Conservation (phyloP, 805 yeast species). For the Lipomyces sp. region DNA sequence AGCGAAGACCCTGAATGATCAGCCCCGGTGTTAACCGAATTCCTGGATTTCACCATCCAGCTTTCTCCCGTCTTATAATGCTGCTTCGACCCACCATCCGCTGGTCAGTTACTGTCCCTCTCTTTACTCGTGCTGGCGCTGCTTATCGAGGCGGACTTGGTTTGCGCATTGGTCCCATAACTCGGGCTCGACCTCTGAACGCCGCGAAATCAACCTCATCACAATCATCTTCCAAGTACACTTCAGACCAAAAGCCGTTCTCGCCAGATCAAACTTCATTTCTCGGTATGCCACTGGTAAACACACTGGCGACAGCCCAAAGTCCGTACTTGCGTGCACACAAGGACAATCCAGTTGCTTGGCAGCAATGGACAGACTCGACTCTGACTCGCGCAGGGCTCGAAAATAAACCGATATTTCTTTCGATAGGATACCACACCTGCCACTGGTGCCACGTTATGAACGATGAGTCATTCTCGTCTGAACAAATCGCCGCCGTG, state of each 20-base stretch:
- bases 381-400: slow-evolving; percentile 43
- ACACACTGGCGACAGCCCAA: slow-evolving; percentile 27
- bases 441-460: slow-evolving; percentile 50
- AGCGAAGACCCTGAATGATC: neutral
- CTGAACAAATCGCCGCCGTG: slow-evolving; percentile 40
- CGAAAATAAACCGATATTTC: slow-evolving; percentile 46
- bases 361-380: slow-evolving; percentile 48
- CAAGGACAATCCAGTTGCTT: slow-evolving; percentile 45
- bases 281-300: slow-evolving; percentile 34
- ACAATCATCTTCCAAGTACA: neutral
- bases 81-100: neutral
- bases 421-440: slow-evolving; percentile 48
- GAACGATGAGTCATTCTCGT: slow-evolving; percentile 45
- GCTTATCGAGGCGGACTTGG: neutral
- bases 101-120: neutral
- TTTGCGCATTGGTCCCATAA: neutral
- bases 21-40: neutral
- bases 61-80: neutral
- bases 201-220: neutral
- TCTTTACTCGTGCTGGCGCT: neutral
- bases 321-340: slow-evolving; percentile 36
- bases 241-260: neutral
- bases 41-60: neutral
- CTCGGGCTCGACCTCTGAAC: neutral
- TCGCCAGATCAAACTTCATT: slow-evolving; percentile 8